Percentiles rank a stretch among this genome's conserved stretches.
Conservation (phyloP, 2,329 filamentous ascomycete genomes). For the Cordyceps tenuipes region DNA sequence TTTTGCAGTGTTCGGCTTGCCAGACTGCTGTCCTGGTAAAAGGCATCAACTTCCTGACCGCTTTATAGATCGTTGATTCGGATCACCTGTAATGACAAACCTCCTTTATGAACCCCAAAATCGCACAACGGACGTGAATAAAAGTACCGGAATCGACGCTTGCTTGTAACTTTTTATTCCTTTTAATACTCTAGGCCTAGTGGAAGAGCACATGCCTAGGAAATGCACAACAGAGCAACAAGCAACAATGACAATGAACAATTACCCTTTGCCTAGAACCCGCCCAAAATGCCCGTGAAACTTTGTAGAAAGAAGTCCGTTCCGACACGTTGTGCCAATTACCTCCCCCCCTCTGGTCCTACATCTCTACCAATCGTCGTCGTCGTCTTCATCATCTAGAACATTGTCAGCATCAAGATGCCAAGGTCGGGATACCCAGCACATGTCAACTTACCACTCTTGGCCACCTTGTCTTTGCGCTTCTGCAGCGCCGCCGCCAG, state of each 20-base stretch:
- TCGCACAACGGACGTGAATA: too few relatives aligned
- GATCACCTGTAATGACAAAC: too few relatives aligned
- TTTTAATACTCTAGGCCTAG: constrained; percentile 3
- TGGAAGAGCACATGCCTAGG: too few relatives aligned
- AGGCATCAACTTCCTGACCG: too few relatives aligned
- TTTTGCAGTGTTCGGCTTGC: neutral
- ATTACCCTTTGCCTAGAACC: neutral
- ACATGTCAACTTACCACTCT: constrained; percentile 68
- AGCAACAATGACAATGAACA: neutral
- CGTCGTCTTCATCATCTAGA: constrained; percentile 66
- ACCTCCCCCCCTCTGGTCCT: neutral
- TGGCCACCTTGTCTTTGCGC: constrained; percentile 88
- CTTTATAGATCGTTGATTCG: neutral
- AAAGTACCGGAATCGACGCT: neutral
- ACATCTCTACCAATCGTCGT: constrained; percentile 59
- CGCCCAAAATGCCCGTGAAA: neutral
- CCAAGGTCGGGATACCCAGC: neutral
- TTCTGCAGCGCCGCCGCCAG: constrained; percentile 69
- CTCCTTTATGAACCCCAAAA: too few relatives aligned
- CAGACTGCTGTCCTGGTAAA: neutral
- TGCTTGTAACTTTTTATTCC: neutral
- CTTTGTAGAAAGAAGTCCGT: neutral
- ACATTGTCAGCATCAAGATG: constrained; percentile 12
- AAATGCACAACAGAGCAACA: neutral
- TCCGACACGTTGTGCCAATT: neutral